phyloP scores from a whole-genome alignment of 768 basidiomycete species.

The Tylopilus felleus region DNA sequence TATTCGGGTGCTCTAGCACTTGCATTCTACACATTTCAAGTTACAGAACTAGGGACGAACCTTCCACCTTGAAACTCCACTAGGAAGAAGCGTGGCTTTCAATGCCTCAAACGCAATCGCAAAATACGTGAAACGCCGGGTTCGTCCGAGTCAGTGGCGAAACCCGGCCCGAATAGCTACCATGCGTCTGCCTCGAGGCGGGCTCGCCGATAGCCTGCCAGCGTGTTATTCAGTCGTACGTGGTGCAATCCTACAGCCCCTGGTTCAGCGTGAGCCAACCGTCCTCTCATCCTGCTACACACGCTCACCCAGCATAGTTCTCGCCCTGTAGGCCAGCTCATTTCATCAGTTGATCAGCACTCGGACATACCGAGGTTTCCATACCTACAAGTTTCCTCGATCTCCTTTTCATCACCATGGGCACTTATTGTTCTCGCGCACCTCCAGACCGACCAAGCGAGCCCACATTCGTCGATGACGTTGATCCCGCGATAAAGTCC shows the following conservation, averaged over 20 bases:
- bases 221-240: not conserved
- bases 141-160: not conserved
- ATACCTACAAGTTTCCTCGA: not conserved
- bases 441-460: not conserved
- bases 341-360: not conserved
- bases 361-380: not conserved
- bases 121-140: not conserved
- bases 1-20: not conserved
- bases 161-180: not conserved
- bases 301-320: too few relatives aligned
- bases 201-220: not conserved
- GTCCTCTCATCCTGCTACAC: not conserved
- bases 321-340: not conserved
- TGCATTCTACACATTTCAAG: too few relatives aligned
- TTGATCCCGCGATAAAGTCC: not conserved
- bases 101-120: not conserved
- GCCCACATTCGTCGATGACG: not conserved
- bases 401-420: not conserved
- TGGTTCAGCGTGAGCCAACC: not conserved
- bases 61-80: too few relatives aligned
- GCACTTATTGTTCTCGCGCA: not conserved
- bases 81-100: not conserved
- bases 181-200: not conserved
- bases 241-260: too few relatives aligned
- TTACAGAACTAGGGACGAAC: too few relatives aligned